These are phyloP conservation scores for Cordyceps farinosa DNA, from an alignment of 2,329 filamentous ascomycete genomes.

Conservation along the genomic window DNA sequence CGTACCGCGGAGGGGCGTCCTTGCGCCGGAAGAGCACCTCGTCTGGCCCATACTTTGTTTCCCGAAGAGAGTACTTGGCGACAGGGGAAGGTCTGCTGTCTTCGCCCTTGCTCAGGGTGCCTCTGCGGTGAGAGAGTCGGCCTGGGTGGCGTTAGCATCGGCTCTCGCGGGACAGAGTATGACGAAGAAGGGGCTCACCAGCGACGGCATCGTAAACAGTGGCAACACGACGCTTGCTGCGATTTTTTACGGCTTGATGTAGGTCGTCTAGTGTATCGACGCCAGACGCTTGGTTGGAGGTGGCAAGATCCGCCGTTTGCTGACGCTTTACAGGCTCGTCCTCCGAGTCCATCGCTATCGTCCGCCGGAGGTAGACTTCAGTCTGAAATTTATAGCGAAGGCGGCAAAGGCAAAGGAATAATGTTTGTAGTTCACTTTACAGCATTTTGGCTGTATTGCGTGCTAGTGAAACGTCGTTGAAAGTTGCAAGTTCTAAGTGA, in stretches of 20 bases:
- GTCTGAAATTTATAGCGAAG: not conserved
- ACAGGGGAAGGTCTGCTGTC: slow-evolving; percentile 22
- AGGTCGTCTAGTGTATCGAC: slow-evolving; percentile 8
- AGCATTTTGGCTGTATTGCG: not conserved
- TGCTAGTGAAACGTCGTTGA: not conserved
- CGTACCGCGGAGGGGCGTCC: slow-evolving; percentile 63
- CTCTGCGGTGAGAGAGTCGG: not conserved
- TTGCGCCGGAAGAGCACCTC: slow-evolving; percentile 66
- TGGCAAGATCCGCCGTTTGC: slow-evolving; percentile 16
- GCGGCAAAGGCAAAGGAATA: not conserved
- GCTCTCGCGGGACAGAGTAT: not conserved
- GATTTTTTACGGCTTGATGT: slow-evolving; percentile 24
- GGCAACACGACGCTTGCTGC: slow-evolving; percentile 34
- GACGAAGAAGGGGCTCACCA: slow-evolving; percentile 41
- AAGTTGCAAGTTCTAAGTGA: not conserved
- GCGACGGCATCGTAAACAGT: slow-evolving; percentile 72
- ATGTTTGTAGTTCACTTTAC: not conserved
- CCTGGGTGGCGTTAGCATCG: slow-evolving; percentile 1
- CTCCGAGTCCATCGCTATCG: slow-evolving; percentile 1
- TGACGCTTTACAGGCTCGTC: not conserved
- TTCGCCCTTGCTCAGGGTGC: slow-evolving; percentile 10
- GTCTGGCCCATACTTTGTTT: slow-evolving; percentile 55
- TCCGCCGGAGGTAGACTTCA: not conserved
- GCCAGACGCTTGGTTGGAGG: not conserved
- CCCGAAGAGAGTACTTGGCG: slow-evolving; percentile 21